These are phyloP conservation scores for Apophysomyces ossiformis DNA, from an alignment of 371 early-diverging fungal genomes.

Conservation along the genomic window DNA sequence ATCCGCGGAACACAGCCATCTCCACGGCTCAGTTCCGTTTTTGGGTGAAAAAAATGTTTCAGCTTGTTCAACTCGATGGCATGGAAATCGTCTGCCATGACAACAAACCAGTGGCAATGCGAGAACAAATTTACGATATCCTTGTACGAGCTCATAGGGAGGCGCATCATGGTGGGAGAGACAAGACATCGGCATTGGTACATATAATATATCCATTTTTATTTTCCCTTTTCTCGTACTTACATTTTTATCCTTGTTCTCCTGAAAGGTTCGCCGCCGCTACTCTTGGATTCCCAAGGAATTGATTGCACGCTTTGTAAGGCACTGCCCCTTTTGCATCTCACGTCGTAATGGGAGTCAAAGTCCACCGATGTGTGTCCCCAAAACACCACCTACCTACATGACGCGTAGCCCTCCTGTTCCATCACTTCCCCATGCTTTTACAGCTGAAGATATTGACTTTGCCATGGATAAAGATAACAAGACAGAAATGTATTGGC, in stretches of 20 bases:
- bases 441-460: conserved; percentile 13
- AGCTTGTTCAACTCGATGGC: conserved; percentile 37
- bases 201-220: conserved; percentile 14
- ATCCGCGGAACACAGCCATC: conserved; percentile 65
- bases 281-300: conserved; percentile 61
- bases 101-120: conserved; percentile 64
- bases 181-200: conserved; percentile 70
- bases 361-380: conserved; percentile 39
- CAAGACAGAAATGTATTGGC: conserved; percentile 1
- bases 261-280: conserved; percentile 37
- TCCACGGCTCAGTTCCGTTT: conserved; percentile 70
- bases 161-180: conserved; percentile 66
- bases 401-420: conserved; percentile 14
- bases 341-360: conserved; percentile 49
- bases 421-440: conserved; percentile 11
- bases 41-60: conserved; percentile 74
- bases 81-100: conserved; percentile 57
- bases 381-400: conserved; percentile 38
- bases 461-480: background rate
- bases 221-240: conserved; percentile 7
- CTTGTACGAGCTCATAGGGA: conserved; percentile 61
- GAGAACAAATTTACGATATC: conserved; percentile 61
- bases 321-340: conserved; percentile 55
- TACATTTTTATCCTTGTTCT: conserved; percentile 8
- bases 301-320: conserved; percentile 55